These are phyloP conservation scores for Pleurotus tuoliensis DNA, from an alignment of 768 basidiomycete species.

Conservation along the genomic window DNA sequence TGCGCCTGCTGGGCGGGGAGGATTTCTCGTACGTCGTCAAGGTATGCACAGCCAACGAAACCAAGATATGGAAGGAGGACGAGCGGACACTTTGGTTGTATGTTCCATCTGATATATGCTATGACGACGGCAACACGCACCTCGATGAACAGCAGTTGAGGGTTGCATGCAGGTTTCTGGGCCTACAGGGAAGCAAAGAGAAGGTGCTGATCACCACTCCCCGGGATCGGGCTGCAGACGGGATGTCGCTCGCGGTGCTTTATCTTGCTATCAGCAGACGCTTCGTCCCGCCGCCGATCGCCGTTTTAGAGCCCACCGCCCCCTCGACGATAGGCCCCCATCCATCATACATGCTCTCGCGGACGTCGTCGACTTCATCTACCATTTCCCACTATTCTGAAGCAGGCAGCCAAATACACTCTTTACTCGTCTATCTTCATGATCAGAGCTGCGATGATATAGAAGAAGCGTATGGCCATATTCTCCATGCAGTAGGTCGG, in stretches of 20 bases:
- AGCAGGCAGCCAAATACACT: neutral
- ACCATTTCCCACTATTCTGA: neutral
- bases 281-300: neutral
- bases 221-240: constrained; percentile 1
- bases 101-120: constrained; percentile 2
- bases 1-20: neutral
- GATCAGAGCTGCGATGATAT: constrained; percentile 3
- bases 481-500: constrained; percentile 21
- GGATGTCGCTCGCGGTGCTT: neutral
- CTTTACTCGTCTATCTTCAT: neutral
- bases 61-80: neutral
- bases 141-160: constrained; percentile 3
- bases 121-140: constrained; percentile 5
- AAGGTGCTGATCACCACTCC: constrained; percentile 3
- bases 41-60: neutral
- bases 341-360: constrained; percentile 2
- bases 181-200: neutral
- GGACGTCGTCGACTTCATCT: neutral
- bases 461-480: constrained; percentile 4
- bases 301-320: neutral
- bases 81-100: neutral
- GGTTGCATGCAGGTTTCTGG: neutral
- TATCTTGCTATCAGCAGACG: constrained; percentile 4
- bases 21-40: constrained; percentile 1
- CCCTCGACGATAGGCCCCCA: neutral